phyloP scores from a whole-genome alignment of 441 rosid genomes.

The Biscutella auriculata region DNA sequence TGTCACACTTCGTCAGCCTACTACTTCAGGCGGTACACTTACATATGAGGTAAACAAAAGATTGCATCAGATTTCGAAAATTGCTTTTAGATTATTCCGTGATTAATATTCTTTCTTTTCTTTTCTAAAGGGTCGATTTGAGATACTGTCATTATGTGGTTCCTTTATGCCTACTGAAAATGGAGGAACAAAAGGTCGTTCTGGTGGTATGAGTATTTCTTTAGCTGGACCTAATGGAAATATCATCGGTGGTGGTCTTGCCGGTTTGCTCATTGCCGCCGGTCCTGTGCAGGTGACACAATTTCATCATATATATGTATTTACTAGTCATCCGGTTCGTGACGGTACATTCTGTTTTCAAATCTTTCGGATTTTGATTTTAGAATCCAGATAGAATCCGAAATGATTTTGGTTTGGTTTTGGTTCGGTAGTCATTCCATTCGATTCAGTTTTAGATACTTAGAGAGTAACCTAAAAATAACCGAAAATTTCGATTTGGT shows the following conservation, averaged over 20 bases:
- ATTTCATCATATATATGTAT: background rate
- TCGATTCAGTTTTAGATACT: too few relatives aligned
- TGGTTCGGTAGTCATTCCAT: too few relatives aligned
- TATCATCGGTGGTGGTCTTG: constrained; percentile 90
- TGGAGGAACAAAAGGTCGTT: constrained; percentile 67
- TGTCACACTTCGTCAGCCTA: constrained; percentile 89
- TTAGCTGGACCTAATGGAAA: constrained; percentile 89
- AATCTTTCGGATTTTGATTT: too few relatives aligned
- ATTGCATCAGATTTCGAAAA: too few relatives aligned
- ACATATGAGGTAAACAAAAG: constrained; percentile 70
- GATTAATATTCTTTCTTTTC: too few relatives aligned
- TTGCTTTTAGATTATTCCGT: too few relatives aligned
- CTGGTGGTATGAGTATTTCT: constrained; percentile 95
- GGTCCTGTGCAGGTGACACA: constrained; percentile 76
- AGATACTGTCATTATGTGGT: constrained; percentile 85
- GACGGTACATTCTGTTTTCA: too few relatives aligned
- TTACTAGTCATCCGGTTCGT: too few relatives aligned
- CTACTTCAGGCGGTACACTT: constrained; percentile 82
- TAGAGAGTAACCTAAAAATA: too few relatives aligned
- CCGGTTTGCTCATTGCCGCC: constrained; percentile 85
- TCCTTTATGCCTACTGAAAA: constrained; percentile 75
- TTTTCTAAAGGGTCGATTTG: constrained; percentile 66
- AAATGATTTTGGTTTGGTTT: too few relatives aligned
- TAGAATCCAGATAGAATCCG: too few relatives aligned
- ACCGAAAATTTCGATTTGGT: too few relatives aligned